Evolutionary conservation across 73 alveolate species (phyloP).

Genomic region (Paramecium pentaurelia): DNA sequence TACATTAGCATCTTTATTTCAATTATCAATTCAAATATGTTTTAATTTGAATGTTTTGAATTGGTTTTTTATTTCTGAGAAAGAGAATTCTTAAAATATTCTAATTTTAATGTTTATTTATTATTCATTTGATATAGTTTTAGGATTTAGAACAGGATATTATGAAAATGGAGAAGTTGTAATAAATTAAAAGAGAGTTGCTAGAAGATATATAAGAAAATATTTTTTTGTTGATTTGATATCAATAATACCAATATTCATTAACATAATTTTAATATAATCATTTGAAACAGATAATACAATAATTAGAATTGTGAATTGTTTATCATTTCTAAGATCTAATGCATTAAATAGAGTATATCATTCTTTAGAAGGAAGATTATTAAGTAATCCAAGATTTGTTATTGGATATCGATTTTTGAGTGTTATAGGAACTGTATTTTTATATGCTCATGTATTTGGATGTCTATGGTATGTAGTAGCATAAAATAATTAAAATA

Average conservation of each 20-base stretch:
- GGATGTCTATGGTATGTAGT: conserved; percentile 47
- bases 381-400: conserved; percentile 38
- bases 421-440: conserved; percentile 10
- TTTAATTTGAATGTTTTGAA: conserved; percentile 33
- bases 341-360: conserved; percentile 7
- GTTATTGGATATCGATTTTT: not conserved
- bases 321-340: conserved; percentile 22
- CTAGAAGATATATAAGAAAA: not conserved
- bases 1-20: not conserved
- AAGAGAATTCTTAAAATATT: not conserved
- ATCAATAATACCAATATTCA: not conserved
- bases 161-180: conserved; percentile 29
- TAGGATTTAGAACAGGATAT: conserved; percentile 29
- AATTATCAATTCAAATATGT: conserved; percentile 6
- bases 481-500: not conserved
- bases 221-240: not conserved
- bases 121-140: not conserved
- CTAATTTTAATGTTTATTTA: not conserved
- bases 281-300: not conserved
- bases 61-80: not conserved
- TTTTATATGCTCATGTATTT: conserved; percentile 39
- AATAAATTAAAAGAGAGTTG: not conserved
- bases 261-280: not conserved
- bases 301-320: not conserved
- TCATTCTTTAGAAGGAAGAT: conserved; percentile 45